Evolutionary conservation across 1,284 basidiomycete species (phyloP).

Genomic region (Ceratobasidium sp.): DNA sequence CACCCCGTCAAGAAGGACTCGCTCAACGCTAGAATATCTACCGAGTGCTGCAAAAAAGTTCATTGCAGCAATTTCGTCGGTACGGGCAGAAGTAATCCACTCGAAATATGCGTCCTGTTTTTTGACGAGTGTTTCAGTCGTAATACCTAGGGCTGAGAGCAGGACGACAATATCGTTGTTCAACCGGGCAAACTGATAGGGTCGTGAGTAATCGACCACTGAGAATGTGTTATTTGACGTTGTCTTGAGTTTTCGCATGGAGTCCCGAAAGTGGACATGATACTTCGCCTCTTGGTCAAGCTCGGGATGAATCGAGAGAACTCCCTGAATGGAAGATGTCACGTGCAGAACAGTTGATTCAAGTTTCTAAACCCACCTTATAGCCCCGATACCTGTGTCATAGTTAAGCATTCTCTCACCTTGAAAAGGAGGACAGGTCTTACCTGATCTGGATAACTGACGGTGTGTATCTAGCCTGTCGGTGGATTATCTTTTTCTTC

Average conservation of each 20-base stretch:
- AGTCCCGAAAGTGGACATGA: constrained; percentile 64
- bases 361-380: constrained; percentile 47
- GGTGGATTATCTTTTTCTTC: constrained; percentile 62
- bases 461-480: constrained; percentile 63
- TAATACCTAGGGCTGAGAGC: constrained; percentile 65
- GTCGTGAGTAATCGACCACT: constrained; percentile 66
- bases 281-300: constrained; percentile 56
- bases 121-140: constrained; percentile 59
- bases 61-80: constrained; percentile 58
- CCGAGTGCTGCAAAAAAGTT: constrained; percentile 63
- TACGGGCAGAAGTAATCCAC: constrained; percentile 61
- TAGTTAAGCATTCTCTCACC: not conserved
- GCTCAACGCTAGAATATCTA: constrained; percentile 59
- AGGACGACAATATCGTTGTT: constrained; percentile 73
- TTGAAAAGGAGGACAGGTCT: constrained; percentile 1
- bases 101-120: constrained; percentile 66
- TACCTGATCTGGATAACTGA: constrained; percentile 68
- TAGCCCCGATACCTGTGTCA: constrained; percentile 63
- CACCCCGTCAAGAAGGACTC: constrained; percentile 61
- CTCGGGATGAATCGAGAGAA: constrained; percentile 66
- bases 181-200: constrained; percentile 66
- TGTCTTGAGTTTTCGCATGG: constrained; percentile 70
- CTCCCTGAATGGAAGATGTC: constrained; percentile 55
- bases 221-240: constrained; percentile 65
- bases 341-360: not conserved